Base-by-base conservation (phyloP, 805 yeast genomes). In the Candida maesae region DNA sequence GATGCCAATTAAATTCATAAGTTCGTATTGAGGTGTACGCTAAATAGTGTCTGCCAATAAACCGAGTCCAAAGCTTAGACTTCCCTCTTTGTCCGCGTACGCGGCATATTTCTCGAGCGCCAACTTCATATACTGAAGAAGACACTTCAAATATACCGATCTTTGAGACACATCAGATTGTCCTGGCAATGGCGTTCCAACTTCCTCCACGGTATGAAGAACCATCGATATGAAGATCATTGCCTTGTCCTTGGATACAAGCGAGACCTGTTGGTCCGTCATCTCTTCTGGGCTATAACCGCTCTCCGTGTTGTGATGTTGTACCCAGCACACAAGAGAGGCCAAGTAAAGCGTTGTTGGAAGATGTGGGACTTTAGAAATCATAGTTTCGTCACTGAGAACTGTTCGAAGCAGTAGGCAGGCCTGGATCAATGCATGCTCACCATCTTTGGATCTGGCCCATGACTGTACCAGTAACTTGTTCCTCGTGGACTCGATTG, bases 381-480 rank as follows among this genome's bases (percentile, higher is more conserved):
- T 36, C 13, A 58, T 47, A 2, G 52, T 50, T 13, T 46, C 55
- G 33, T 59, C 56, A 18, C 47, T 41, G 17, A 51, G 39, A 4
- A 58, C 57, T 9, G 57, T 51, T 18, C 59, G 45, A 25, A 64
- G 39, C 18, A 63, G 47, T 26, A 55, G 47, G 33, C 64, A 58
- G 1, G 66, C 57, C 36, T 58, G 59, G 14, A 37, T 23, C 13
- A 55, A 15, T 0, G 65, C 48, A 4, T 52, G 44, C 15, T 46
- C 42, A 1, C 64, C 64, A 44, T 59, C 53, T 23, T 44, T 47
- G 1, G 62, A 58, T 26, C 38, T 43, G 6, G 62, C 53, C 64
- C 65, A 60, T 9, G 47, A 39, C 18, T 47, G 45, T 3, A 58
- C 44, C 7, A 39, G 34, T 9, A 33, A 10, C 28, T 43, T 46